Evolutionary conservation across 2,329 filamentous ascomycete species (phyloP).

Genomic region (Aspergillus proliferans): DNA sequence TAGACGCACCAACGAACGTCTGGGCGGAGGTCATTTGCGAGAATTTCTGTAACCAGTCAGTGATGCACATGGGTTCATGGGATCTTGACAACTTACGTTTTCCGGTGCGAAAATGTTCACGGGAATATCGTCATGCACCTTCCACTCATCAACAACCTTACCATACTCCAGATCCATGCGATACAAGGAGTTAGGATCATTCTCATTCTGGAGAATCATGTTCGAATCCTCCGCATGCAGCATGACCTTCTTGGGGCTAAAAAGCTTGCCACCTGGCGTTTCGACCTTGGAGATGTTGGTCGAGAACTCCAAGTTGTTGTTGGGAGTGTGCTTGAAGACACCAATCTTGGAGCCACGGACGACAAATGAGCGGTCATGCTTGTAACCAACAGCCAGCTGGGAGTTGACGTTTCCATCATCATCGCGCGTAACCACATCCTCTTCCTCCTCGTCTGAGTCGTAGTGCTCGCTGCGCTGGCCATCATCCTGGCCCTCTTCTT

Average conservation of each 20-base stretch:
- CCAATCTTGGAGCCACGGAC: constrained; percentile 97
- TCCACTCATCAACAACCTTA: constrained; percentile 98
- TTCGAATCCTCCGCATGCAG: constrained; percentile 84
- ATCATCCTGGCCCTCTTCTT: constrained; percentile 58
- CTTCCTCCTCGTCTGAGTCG: constrained; percentile 71
- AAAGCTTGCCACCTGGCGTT: constrained; percentile 77
- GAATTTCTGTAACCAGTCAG: constrained; percentile 62
- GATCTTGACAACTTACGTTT: constrained; percentile 48
- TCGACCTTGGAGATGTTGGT: constrained; percentile 96
- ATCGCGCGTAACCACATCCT: constrained; percentile 62
- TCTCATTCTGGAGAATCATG: constrained; percentile 76
- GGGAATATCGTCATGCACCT: constrained; percentile 91
- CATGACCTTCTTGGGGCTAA: constrained; percentile 96
- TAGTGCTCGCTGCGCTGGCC: constrained; percentile 66
- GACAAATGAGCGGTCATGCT: constrained; percentile 93
- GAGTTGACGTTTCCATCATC: constrained; percentile 83
- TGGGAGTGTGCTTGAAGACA: constrained; percentile 91
- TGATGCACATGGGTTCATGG: constrained; percentile 8
- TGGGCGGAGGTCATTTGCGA: constrained; percentile 94
- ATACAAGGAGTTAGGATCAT: constrained; percentile 84
- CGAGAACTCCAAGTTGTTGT: constrained; percentile 90
- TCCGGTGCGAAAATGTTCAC: constrained; percentile 89
- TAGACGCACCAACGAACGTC: constrained; percentile 87
- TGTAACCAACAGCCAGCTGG: constrained; percentile 91
- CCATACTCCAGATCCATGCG: constrained; percentile 98